A percentile compares a stretch with the other conserved stretches of the same genome.
Conservation (phyloP, 2,329 filamentous ascomycete genomes). For the Trichoderma afroharzianum region DNA sequence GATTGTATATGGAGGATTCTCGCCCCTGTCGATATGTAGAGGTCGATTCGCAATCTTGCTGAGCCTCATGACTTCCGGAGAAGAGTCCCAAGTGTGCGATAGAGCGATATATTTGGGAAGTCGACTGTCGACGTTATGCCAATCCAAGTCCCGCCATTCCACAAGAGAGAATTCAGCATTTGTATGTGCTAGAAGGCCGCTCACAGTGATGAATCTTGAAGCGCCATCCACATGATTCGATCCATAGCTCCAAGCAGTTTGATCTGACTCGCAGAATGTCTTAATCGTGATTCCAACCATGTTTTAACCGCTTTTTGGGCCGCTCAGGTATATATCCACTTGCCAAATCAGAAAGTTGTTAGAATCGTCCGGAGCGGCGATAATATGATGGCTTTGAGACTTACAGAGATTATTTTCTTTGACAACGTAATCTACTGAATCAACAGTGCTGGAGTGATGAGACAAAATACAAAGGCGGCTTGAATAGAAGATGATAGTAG, state of each 20-base stretch:
- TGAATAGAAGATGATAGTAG: too few relatives aligned
- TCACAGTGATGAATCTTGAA: background rate
- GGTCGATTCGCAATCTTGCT: background rate
- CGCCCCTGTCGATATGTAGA: background rate
- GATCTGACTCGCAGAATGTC: background rate
- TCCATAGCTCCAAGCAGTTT: background rate
- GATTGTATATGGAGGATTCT: background rate
- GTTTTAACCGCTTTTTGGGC: background rate
- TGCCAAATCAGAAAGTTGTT: too few relatives aligned
- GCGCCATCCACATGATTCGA: background rate
- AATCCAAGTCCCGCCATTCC: background rate
- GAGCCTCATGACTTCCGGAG: background rate
- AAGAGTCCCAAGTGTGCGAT: background rate
- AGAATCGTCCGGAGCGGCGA: too few relatives aligned
- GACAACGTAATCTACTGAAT: too few relatives aligned
- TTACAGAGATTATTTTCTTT: too few relatives aligned
- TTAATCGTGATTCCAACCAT: background rate
- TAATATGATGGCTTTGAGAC: too few relatives aligned
- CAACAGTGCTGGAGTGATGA: too few relatives aligned
- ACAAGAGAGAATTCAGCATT: background rate
- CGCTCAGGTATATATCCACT: too few relatives aligned
- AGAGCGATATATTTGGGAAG: background rate
- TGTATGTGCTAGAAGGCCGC: background rate
- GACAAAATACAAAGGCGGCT: too few relatives aligned
- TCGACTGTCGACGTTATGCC: background rate